phyloP scores from a whole-genome alignment of 208 protist genomes.

The Leishmania tropica region DNA sequence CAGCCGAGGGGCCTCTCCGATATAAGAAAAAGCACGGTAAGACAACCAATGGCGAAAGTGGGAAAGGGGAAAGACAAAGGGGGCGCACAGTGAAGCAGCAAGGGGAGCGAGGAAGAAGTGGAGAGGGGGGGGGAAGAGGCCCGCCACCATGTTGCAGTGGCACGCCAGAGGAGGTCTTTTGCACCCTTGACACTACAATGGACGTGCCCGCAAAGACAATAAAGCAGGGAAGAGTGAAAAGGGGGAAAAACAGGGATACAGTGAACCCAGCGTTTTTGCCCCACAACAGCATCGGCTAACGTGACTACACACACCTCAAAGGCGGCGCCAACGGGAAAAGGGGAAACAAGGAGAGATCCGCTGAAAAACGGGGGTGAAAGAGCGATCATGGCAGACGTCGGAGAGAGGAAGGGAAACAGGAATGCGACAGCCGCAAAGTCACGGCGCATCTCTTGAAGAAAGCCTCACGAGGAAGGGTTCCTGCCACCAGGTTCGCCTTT shows the following conservation, averaged over 20 bases:
- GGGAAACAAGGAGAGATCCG: neutral
- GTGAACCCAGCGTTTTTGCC: neutral
- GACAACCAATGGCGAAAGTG: neutral
- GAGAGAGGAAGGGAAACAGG: neutral
- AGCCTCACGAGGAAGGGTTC: neutral
- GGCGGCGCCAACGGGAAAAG: neutral
- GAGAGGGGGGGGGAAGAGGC: neutral
- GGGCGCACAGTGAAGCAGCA: neutral
- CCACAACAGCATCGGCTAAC: neutral
- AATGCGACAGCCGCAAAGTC: neutral
- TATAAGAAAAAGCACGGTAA: neutral
- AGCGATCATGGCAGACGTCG: neutral
- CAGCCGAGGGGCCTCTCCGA: neutral
- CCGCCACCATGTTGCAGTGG: neutral
- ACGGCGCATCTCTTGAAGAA: neutral
- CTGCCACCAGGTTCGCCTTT: neutral
- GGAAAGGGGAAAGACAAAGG: neutral
- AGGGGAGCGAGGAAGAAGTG: neutral
- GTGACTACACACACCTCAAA: neutral
- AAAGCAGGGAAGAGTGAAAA: slow-evolving; percentile 11
- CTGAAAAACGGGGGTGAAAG: neutral
- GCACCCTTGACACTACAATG: neutral
- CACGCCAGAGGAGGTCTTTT: neutral
- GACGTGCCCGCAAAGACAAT: neutral
- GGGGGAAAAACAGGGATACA: slow-evolving; percentile 14